A percentile compares a stretch with the other conserved stretches of the same genome.
Evolutionary conservation across 2,329 filamentous ascomycete genomes (phyloP).

Genomic region (Diaporthe sp.): DNA sequence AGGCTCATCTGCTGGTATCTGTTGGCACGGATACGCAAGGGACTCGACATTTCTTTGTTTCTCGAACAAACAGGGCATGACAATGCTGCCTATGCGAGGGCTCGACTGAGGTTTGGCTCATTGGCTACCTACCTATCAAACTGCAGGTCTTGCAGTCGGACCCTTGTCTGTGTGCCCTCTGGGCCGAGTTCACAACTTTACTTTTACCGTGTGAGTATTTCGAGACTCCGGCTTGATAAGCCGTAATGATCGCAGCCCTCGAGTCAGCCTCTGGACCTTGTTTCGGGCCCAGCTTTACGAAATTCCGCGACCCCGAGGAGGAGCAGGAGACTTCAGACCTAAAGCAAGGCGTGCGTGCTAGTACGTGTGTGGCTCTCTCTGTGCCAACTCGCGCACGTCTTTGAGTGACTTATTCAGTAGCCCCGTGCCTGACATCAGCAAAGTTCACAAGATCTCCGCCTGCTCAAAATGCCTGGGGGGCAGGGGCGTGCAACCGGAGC

Average conservation of each 20-base stretch:
- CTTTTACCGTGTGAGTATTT: conserved; percentile 21
- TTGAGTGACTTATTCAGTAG: conserved; percentile 16
- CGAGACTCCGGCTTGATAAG: conserved; percentile 14
- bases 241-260: conserved; percentile 17
- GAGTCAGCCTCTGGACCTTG: conserved; percentile 26
- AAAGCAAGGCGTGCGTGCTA: background rate
- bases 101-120: background rate
- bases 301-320: conserved; percentile 15
- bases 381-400: background rate
- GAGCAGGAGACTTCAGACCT: background rate
- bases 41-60: conserved; percentile 20
- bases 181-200: conserved; percentile 3
- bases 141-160: background rate
- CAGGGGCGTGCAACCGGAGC: background rate
- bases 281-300: conserved; percentile 4
- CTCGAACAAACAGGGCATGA: background rate
- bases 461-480: conserved; percentile 16
- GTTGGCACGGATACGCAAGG: background rate
- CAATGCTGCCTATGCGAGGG: background rate
- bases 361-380: background rate
- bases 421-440: conserved; percentile 22
- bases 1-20: background rate
- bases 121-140: background rate
- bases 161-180: conserved; percentile 7
- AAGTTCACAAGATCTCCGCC: conserved; percentile 25